phyloP scores from a whole-genome alignment of 2,329 filamentous ascomycete genomes.

The Microsporum canis region DNA sequence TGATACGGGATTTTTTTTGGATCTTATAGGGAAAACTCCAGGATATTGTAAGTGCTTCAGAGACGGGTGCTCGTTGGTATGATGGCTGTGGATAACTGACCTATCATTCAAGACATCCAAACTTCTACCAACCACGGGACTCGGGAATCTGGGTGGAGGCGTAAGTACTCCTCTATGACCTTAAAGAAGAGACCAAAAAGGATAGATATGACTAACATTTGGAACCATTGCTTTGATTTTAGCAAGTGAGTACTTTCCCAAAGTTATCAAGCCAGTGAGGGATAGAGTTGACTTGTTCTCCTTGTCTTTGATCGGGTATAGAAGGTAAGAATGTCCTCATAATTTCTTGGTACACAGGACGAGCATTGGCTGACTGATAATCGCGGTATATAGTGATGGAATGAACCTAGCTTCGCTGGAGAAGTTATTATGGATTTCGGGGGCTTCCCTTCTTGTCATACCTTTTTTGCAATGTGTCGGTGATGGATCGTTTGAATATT shows the following conservation, averaged over 20 bases:
- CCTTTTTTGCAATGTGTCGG: not conserved
- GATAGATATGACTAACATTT: not conserved
- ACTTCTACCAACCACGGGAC: not conserved
- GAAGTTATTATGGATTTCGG: not conserved
- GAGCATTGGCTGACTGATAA: not conserved
- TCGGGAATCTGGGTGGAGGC: not conserved
- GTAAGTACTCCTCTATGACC: not conserved
- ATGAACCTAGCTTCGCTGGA: not conserved
- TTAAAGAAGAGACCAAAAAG: not conserved
- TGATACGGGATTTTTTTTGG: not conserved
- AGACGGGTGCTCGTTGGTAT: not conserved
- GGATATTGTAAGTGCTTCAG: not conserved
- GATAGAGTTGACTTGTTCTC: not conserved
- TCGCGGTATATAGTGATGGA: not conserved
- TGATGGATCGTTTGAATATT: not conserved
- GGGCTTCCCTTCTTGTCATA: not conserved
- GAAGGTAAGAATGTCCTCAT: not conserved
- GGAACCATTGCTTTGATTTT: not conserved
- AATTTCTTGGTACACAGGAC: not conserved
- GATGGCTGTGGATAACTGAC: not conserved
- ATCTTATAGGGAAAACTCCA: not conserved
- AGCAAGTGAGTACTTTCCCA: not conserved
- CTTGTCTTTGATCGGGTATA: not conserved
- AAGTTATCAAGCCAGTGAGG: not conserved
- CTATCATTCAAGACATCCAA: not conserved